Evolutionary conservation across 202 grass and related monocot genomes (phyloP).

Genomic region (Schoenoplectus triqueter): DNA sequence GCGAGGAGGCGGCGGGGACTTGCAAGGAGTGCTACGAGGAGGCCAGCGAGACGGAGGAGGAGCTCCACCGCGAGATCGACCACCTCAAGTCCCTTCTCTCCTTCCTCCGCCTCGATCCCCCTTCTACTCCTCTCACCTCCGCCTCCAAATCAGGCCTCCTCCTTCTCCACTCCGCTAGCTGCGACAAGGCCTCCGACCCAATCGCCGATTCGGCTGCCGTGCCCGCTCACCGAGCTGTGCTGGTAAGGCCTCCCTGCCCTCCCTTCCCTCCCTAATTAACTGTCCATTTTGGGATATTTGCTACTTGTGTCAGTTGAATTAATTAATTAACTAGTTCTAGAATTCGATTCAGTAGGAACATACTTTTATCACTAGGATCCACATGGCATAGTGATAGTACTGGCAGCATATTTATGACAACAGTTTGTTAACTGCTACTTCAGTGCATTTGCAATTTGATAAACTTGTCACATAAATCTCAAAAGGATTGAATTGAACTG

Average conservation of each 20-base stretch:
- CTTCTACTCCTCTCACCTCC: conserved; percentile 38
- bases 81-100: conserved; percentile 74
- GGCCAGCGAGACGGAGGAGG: conserved; percentile 95
- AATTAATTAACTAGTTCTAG: too few species aligned
- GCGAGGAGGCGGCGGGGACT: conserved; percentile 79
- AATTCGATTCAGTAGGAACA: too few species aligned
- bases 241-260: conserved; percentile 43
- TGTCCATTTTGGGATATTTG: too few species aligned
- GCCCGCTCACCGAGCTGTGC: conserved; percentile 68
- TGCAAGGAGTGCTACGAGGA: conserved; percentile 99
- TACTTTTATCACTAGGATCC: too few species aligned
- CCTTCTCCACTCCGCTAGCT: conserved; percentile 42
- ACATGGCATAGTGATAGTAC: too few species aligned
- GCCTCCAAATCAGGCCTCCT: conserved; percentile 44
- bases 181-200: not conserved
- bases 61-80: conserved; percentile 95
- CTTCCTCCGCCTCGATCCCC: conserved; percentile 62
- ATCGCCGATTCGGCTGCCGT: conserved; percentile 46
- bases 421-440: too few species aligned
- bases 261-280: not conserved
- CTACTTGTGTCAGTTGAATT: too few species aligned
- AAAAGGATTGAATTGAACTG: not conserved
- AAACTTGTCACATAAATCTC: too few species aligned
- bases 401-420: too few species aligned
- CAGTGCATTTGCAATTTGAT: too few species aligned